phyloP scores from a whole-genome alignment of 495 filamentous ascomycete species.

The Collariella sp. region DNA sequence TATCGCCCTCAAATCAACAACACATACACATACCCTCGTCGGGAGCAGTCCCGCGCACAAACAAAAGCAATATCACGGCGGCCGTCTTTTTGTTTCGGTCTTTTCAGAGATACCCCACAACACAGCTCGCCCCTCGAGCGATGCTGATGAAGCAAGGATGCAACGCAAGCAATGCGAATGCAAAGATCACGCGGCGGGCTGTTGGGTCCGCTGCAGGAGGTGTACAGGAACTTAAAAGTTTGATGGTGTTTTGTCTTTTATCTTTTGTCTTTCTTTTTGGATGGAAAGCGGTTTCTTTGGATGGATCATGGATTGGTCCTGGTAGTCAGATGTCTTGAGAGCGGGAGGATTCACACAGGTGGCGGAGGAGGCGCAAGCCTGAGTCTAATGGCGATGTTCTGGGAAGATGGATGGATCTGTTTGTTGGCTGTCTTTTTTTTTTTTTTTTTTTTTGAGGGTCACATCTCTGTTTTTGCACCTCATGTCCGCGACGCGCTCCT shows the following conservation, averaged over 20 bases:
- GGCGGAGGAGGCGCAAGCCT: neutral
- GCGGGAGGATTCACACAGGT: neutral
- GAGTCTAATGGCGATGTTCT: slow-evolving; percentile 3
- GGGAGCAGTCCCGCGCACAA: slow-evolving; percentile 21
- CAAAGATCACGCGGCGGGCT: neutral
- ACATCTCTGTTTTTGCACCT: slow-evolving; percentile 6
- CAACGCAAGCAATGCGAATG: neutral
- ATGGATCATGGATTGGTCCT: slow-evolving; percentile 1
- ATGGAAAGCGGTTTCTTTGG: neutral
- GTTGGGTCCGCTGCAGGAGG: too few species aligned
- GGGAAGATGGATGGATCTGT: slow-evolving; percentile 1
- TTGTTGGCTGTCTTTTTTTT: too few species aligned
- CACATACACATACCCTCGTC: slow-evolving; percentile 18
- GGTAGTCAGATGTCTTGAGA: neutral
- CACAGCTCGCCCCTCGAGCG: neutral
- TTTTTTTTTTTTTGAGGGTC: neutral
- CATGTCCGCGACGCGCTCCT: slow-evolving; percentile 13
- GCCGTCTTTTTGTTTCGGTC: slow-evolving; percentile 11
- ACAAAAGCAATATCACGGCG: neutral
- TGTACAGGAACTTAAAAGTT: slow-evolving; percentile 18
- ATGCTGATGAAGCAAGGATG: slow-evolving; percentile 2
- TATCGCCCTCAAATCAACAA: neutral
- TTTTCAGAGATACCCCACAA: slow-evolving; percentile 8
- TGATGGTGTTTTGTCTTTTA: slow-evolving; percentile 6
- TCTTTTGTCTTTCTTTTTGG: neutral